Conservation (phyloP, 2,329 filamentous ascomycete genomes). For the Epichloe amarillans region DNA sequence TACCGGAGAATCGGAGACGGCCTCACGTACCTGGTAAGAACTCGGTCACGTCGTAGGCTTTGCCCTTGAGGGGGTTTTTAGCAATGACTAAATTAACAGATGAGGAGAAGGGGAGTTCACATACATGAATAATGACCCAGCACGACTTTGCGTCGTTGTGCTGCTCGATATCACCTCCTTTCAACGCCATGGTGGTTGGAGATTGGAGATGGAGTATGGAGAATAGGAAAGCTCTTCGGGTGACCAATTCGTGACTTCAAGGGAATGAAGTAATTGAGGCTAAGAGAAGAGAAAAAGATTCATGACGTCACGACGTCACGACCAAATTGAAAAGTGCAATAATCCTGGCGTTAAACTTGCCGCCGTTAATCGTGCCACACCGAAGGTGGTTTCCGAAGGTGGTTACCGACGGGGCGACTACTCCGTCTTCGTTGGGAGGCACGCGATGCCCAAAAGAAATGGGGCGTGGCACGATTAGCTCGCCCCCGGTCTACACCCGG, state of each 20-base stretch:
- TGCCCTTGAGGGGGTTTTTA: slow-evolving; percentile 34
- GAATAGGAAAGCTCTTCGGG: too few relatives aligned
- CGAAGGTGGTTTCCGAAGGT: too few relatives aligned
- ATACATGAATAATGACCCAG: slow-evolving; percentile 78
- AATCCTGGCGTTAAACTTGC: too few relatives aligned
- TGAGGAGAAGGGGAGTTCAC: neutral
- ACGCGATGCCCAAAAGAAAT: too few relatives aligned
- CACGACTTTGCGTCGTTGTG: slow-evolving; percentile 75
- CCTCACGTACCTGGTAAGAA: slow-evolving; percentile 55
- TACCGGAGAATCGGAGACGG: neutral
- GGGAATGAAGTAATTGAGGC: too few relatives aligned
- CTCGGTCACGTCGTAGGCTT: slow-evolving; percentile 81
- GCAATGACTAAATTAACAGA: neutral
- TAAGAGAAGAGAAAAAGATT: neutral
- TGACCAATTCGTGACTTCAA: too few relatives aligned
- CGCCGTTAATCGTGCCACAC: neutral
- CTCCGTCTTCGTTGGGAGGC: too few relatives aligned
- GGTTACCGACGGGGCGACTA: too few relatives aligned
- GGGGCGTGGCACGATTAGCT: neutral
- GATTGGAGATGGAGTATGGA: too few relatives aligned
- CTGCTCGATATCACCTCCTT: slow-evolving; percentile 43
- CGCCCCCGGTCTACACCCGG: too few relatives aligned
- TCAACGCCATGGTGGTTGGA: slow-evolving; percentile 26
- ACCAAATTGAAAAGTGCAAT: too few relatives aligned
- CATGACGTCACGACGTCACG: neutral